Evolutionary conservation across 768 basidiomycete genomes (phyloP), one percentile per base, ranked within the genome.

Genomic region (Lactifluus rugatus): DNA sequence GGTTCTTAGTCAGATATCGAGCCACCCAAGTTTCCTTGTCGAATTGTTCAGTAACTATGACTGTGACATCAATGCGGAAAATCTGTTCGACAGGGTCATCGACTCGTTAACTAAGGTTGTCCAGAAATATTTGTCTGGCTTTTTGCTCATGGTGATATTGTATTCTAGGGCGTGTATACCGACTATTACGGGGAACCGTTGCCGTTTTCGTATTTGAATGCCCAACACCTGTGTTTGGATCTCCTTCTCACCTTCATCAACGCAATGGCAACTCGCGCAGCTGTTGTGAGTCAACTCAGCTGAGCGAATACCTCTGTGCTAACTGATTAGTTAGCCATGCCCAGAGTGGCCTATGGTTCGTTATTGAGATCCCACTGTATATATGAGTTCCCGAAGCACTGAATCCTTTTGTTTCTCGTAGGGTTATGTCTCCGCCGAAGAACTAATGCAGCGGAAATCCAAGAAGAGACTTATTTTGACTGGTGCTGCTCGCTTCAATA

Each of bases 1-100:
- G 70, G 88, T 88, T 5, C 74, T 98, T 25, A 80, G 80, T 54
- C 86, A 89, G 54, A 81, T 94, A 45, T 85, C 89, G 16, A 78
- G 87, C 2, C 83, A 88, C 65, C 82, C 89, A 2, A 89, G 85
- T 67, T 94, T 95, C 74, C 92, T 96, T 88, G 90, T 95, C 47
- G 93, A 98, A 66, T 75, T 96, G 14, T 99, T 92, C 74, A 79
- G 84, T 54, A 99, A 98, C 70, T 99, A 97, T 70, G 96, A 99
- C 68, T 97, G 93, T 67, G 93, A 96, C 66, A 83, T 88, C 63
- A 95, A 97, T 67, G 93, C 91, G 70, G 96, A 98, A 74, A 95
- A 98, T 69, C 72, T 98, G 56, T 95, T 94, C 65, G 94, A 98
- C 68, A 78, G 90, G 16, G 73, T 97, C 21, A 74, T 94, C 58